Base-by-base conservation (phyloP, 2,329 filamentous ascomycete genomes). In the Fonsecaea pedrosoi region DNA sequence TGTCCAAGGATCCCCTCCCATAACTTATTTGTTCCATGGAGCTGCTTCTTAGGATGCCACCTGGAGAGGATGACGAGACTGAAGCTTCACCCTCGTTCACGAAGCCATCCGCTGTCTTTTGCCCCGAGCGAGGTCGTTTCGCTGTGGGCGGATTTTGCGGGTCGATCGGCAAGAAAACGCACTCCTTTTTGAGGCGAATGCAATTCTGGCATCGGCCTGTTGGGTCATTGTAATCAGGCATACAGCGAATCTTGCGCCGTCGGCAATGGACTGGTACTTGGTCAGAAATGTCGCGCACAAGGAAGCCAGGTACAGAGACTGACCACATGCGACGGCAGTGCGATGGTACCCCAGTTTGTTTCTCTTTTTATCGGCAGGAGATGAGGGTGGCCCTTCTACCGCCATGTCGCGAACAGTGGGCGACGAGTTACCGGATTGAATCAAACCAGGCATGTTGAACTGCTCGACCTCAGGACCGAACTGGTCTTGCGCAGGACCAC, bases 331-430 rank as follows among this genome's bases (percentile, higher is more conserved):
- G 73, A 97, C 92, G 54, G 94, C 96, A 40, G 93, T 97, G 75
- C 94, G 88, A 81, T 97, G 94, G 77, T 98, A 98, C 45, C 94
- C 94, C 68, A 98, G 85, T 80, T 96, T 97, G 79, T 97, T 97
- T 76, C 94, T 88, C 76, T 88, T 87, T 77, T 90, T 91, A 73
- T 90, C 87, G 40, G 86, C 84, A 70, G 83, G 74, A 42, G 80
- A 79, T 73, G 77, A 77, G 50, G 76, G 75, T 45, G 60, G 55
- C 21, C 60, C 69, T 40, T 77, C 78, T 40, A 73, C 71, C 25
- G 76, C 74, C 42, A 80, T 70, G 61, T 77, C 80, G 72, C 78
- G 80, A 73, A 83, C 78, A 72, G 82, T 82, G 69, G 82, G 81
- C 67, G 81, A 83, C 15, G 82, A 83, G 5, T 77, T 76, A 57